These are phyloP conservation scores for Moesziomyces parantarcticus DNA, from an alignment of 1,284 basidiomycete species.

Conservation along the genomic window DNA sequence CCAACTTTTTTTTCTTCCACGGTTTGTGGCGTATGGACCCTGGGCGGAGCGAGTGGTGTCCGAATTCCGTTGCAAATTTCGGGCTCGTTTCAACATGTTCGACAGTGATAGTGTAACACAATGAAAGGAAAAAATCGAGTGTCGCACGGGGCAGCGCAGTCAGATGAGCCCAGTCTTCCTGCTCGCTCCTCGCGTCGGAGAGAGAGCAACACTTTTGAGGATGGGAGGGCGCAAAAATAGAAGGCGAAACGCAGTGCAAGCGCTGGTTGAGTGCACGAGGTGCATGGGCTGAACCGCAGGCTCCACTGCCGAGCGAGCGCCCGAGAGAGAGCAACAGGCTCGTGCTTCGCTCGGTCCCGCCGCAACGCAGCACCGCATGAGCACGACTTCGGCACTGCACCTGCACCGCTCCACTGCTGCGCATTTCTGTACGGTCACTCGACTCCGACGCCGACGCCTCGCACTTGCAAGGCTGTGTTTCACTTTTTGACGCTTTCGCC, in stretches of 20 bases:
- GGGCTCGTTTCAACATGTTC: background rate
- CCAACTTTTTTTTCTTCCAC: background rate
- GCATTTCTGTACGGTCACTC: too few relatives aligned
- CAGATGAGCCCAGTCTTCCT: background rate
- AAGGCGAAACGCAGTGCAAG: too few relatives aligned
- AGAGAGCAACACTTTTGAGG: background rate
- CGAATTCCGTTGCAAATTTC: too few relatives aligned
- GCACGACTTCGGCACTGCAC: background rate
- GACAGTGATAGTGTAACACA: background rate
- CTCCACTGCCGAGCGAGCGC: background rate
- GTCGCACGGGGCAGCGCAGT: background rate
- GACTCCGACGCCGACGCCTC: background rate
- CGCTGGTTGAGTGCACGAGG: too few relatives aligned
- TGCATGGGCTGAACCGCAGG: background rate
- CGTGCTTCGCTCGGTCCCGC: too few relatives aligned
- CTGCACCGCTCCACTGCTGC: too few relatives aligned
- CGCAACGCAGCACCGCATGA: background rate
- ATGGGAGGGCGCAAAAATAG: background rate
- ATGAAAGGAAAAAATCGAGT: background rate
- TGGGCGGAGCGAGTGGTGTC: background rate
- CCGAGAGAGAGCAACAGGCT: background rate
- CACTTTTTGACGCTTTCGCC: too few relatives aligned
- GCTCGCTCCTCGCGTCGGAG: background rate
- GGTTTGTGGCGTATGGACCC: background rate
- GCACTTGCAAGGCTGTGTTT: background rate